A percentile compares a stretch with the other conserved stretches of the same genome.
These are phyloP conservation scores for Cytospora chrysosperma DNA, from an alignment of 2,329 filamentous ascomycete genomes.

Conservation along the genomic window DNA sequence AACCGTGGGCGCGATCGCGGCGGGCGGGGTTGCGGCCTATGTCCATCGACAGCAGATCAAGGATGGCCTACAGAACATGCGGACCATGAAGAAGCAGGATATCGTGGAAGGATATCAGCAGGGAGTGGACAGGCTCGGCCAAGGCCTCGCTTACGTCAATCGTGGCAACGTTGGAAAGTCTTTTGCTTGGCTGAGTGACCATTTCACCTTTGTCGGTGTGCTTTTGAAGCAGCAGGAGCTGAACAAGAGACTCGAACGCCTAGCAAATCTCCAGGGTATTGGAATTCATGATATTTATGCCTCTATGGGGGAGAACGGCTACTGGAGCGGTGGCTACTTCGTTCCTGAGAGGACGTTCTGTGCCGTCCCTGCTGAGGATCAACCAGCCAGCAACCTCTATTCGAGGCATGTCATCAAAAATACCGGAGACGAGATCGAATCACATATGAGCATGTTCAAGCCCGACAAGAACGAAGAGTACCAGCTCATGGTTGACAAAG, in stretches of 20 bases:
- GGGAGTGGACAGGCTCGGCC: conserved; percentile 48
- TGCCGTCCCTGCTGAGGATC: conserved; percentile 55
- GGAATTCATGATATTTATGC: conserved; percentile 76
- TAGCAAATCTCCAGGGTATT: conserved; percentile 61
- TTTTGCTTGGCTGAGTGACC: conserved; percentile 75
- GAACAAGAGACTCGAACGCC: conserved; percentile 61
- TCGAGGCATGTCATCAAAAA: conserved; percentile 61
- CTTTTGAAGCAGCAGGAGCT: conserved; percentile 73
- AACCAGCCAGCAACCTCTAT: conserved; percentile 43
- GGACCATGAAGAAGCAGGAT: conserved; percentile 47
- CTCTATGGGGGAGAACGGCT: conserved; percentile 69
- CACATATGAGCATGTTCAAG: conserved; percentile 68
- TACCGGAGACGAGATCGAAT: conserved; percentile 67
- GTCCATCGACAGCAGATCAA: conserved; percentile 70
- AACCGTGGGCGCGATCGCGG: conserved; percentile 76
- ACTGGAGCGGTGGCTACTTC: conserved; percentile 59
- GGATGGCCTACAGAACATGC: conserved; percentile 45
- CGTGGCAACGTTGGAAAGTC: conserved; percentile 63
- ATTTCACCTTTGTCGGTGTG: conserved; percentile 82
- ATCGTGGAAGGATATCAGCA: conserved; percentile 50
- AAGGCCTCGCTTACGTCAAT: conserved; percentile 57
- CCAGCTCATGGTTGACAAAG: conserved; percentile 59
- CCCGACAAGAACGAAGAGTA: conserved; percentile 63
- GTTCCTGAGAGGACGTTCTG: conserved; percentile 76
- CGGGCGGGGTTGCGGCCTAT: conserved; percentile 79